Percentiles rank a stretch among this genome's conserved stretches.
phyloP scores from a whole-genome alignment of 2,329 filamentous ascomycete species.

The Claviceps purpurea region DNA sequence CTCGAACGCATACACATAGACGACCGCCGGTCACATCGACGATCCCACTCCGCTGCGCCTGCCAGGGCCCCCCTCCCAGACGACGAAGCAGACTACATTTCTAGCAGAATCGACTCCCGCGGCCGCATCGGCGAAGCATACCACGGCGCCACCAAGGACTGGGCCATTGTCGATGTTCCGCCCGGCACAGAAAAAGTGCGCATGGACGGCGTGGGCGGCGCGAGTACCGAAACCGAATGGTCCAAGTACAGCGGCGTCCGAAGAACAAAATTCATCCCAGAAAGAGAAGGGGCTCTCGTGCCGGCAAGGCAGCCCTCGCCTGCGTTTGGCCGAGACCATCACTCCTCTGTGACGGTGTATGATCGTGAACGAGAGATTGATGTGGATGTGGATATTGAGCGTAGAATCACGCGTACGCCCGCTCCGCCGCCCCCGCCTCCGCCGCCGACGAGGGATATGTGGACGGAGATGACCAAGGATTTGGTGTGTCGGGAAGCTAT shows the following conservation, averaged over 20 bases:
- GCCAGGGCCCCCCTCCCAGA: slow-evolving; percentile 24
- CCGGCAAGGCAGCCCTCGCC: slow-evolving; percentile 15
- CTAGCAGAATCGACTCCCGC: slow-evolving; percentile 40
- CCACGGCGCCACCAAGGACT: slow-evolving; percentile 61
- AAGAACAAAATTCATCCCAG: slow-evolving; percentile 59
- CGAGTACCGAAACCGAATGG: slow-evolving; percentile 65
- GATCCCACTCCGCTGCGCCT: slow-evolving; percentile 38
- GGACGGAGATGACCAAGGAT: slow-evolving; percentile 96
- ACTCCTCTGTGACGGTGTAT: slow-evolving; percentile 32
- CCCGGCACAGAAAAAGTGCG: slow-evolving; percentile 71
- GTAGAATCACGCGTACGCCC: slow-evolving; percentile 24
- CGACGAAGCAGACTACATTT: slow-evolving; percentile 52
- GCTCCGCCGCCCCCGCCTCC: slow-evolving; percentile 17
- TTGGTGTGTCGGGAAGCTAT: slow-evolving; percentile 79
- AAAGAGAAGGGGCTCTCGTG: slow-evolving; percentile 38
- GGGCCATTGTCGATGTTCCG: slow-evolving; percentile 73
- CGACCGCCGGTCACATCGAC: slow-evolving; percentile 29
- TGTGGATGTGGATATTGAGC: slow-evolving; percentile 43
- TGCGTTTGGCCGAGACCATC: slow-evolving; percentile 18
- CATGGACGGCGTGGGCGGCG: slow-evolving; percentile 68
- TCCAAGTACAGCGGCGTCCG: slow-evolving; percentile 66
- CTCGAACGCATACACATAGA: slow-evolving; percentile 32
- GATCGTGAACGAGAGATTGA: slow-evolving; percentile 36
- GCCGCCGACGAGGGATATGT: slow-evolving; percentile 53
- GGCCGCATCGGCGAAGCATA: slow-evolving; percentile 60